Percentiles rank a stretch among this genome's conserved stretches.
These are phyloP conservation scores for Aureobasidium sp. DNA, from an alignment of 2,329 filamentous ascomycete species.

Conservation along the genomic window DNA sequence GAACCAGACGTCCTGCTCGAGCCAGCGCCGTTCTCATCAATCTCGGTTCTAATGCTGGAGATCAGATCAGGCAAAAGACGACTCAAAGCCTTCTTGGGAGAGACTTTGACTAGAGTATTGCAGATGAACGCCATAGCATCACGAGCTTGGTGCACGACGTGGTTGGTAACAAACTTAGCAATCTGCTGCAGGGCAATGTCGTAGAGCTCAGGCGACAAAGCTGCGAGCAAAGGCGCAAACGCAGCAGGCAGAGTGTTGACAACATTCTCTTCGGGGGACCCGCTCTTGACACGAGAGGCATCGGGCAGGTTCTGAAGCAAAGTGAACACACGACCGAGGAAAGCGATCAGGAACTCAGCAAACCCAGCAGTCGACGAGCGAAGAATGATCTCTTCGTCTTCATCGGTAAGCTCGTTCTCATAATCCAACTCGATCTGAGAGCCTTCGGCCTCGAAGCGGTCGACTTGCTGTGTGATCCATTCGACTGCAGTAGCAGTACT, in stretches of 20 bases:
- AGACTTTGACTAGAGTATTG: slow-evolving; percentile 91
- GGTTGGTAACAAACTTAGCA: slow-evolving; percentile 79
- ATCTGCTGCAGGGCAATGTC: slow-evolving; percentile 89
- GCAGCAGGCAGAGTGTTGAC: slow-evolving; percentile 92
- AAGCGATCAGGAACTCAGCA: slow-evolving; percentile 81
- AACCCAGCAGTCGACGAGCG: slow-evolving; percentile 92
- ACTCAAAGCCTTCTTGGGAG: slow-evolving; percentile 86
- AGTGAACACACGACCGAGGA: slow-evolving; percentile 91
- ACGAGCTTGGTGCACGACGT: slow-evolving; percentile 92
- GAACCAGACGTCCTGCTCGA: slow-evolving; percentile 89
- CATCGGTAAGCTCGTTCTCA: slow-evolving; percentile 67
- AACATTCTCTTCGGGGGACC: slow-evolving; percentile 91
- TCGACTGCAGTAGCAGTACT: slow-evolving; percentile 61
- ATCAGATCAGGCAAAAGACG: slow-evolving; percentile 85
- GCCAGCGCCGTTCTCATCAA: slow-evolving; percentile 91
- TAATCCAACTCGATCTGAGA: slow-evolving; percentile 82
- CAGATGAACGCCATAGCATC: slow-evolving; percentile 99
- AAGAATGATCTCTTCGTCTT: slow-evolving; percentile 78
- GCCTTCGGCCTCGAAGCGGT: slow-evolving; percentile 82
- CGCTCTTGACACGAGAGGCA: slow-evolving; percentile 74
- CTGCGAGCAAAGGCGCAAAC: slow-evolving; percentile 80
- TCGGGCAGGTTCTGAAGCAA: slow-evolving; percentile 92
- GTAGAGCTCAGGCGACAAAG: slow-evolving; percentile 85
- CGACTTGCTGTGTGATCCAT: slow-evolving; percentile 92
- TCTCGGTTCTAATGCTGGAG: slow-evolving; percentile 87